Base-by-base conservation (phyloP, 352 stramenopile genomes). In the Phytophthora hibernalis region DNA sequence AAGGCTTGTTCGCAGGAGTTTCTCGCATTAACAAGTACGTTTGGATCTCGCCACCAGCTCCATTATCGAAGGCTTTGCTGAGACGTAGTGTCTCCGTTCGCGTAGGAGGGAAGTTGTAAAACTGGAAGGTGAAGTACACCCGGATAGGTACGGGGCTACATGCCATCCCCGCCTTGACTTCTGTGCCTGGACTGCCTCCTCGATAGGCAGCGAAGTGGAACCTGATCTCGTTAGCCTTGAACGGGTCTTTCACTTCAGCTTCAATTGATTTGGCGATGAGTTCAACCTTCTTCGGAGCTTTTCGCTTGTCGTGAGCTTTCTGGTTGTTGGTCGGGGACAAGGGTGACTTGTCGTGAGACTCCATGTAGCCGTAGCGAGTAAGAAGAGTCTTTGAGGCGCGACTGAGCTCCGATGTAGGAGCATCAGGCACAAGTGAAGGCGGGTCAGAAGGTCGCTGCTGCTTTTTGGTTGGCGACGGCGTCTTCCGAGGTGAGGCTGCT, bases 91-190 rank as follows among this genome's bases (percentile, higher is more conserved):
- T 76, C 68, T 98, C 94, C 1, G 94, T 98, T 28, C 91, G 72
- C 12, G 92, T 98, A 3, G 94, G 90, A 20, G 78, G 31, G 30
- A 92, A 97, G 8, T 77, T 92, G 68, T 97, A 98, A 61, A 98
- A 98, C 72, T 98, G 92, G 65, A 96, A 98, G 24, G 86, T 96
- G 54, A 97, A 97, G 59, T 97, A 97, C 37, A 98, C 60, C 5
- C 85, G 77, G 22, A 57, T 52, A 11, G 66, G 61, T 8, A 68
- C 47, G 11, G 58, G 54, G 9, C 26, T 47, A 35, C 40, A 64
- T 12, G 13, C 4, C 50, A 67, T 59, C 7, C 30, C 40, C 0
- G 21, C 22, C 28, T 51, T 63, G 37, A 52, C 16, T 52, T 65
- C 35, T 18, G 54, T n/a, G 48, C 26, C 47, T 13, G 48, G 42